A percentile compares a stretch with the other conserved stretches of the same genome.
Conservation (phyloP, 202 grass and related monocot species). For the Digitaria exilis region DNA sequence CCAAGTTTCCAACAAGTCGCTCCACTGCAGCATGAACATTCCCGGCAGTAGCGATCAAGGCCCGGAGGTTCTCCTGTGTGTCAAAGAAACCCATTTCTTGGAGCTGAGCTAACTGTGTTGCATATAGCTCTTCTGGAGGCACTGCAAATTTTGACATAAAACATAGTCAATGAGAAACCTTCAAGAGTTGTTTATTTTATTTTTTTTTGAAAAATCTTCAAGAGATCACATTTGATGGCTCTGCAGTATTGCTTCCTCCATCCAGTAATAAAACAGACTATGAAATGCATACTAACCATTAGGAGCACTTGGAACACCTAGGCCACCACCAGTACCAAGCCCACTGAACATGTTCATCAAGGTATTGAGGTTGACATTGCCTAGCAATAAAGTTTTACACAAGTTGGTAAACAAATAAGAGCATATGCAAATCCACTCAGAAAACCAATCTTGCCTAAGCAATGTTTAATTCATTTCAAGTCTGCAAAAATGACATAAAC, state of each 20-base stretch:
- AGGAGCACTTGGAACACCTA: slow-evolving; percentile 51
- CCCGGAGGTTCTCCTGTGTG: slow-evolving; percentile 76
- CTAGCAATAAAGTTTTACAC: slow-evolving; percentile 38
- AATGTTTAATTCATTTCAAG: neutral
- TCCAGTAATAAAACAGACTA: neutral
- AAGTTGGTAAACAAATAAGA: neutral
- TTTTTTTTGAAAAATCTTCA: slow-evolving; percentile 7
- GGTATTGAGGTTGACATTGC: slow-evolving; percentile 47
- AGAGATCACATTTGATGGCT: neutral
- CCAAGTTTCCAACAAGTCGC: slow-evolving; percentile 76
- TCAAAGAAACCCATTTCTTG: slow-evolving; percentile 91
- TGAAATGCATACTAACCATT: slow-evolving; percentile 50
- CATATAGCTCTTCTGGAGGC: slow-evolving; percentile 83
- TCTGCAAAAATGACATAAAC: neutral
- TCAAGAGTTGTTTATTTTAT: too few species aligned
- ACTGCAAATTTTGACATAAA: slow-evolving; percentile 48
- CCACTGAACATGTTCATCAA: slow-evolving; percentile 80
- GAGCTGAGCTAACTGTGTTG: slow-evolving; percentile 76
- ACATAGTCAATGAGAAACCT: neutral
- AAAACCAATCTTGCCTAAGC: neutral
- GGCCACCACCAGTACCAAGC: slow-evolving; percentile 65
- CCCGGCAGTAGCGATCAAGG: slow-evolving; percentile 68
- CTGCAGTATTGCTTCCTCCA: neutral
- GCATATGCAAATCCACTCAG: neutral
- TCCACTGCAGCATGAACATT: slow-evolving; percentile 89